Conservation (phyloP, 768 basidiomycete species). For the Pleurotus djamor region DNA sequence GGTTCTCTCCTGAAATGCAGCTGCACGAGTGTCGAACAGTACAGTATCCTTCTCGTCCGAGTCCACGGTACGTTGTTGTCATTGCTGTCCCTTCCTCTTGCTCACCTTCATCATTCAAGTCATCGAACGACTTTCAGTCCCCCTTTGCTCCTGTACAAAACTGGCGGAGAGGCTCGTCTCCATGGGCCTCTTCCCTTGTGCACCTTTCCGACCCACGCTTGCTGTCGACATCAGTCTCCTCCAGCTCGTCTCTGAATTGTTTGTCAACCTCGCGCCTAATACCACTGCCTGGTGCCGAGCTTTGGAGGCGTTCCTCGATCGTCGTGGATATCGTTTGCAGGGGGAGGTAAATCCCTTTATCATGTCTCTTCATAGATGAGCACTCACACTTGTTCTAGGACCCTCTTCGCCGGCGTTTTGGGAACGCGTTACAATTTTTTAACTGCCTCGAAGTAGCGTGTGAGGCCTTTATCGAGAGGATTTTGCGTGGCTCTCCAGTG, state of each 20-base stretch:
- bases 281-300: slow-evolving; percentile 15
- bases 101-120: background rate
- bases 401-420: background rate
- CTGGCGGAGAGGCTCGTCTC: slow-evolving; percentile 16
- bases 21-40: too few species aligned
- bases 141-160: background rate
- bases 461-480: too few species aligned
- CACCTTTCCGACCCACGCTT: slow-evolving; percentile 19
- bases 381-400: too few species aligned
- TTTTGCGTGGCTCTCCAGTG: too few species aligned
- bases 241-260: slow-evolving; percentile 14
- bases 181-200: slow-evolving; percentile 21
- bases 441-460: background rate
- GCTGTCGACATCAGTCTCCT: slow-evolving; percentile 22
- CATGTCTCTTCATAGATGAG: background rate
- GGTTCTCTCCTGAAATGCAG: too few species aligned
- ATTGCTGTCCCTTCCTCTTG: background rate
- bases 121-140: background rate
- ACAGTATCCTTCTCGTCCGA: too few species aligned
- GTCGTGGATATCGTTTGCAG: background rate
- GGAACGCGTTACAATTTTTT: background rate
- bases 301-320: slow-evolving; percentile 8
- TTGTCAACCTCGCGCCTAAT: slow-evolving; percentile 16
- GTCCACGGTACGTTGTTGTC: too few species aligned
- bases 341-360: background rate